Evolutionary conservation across 73 alveolate species (phyloP).

Genomic region (Tetrahymena elliotti): DNA sequence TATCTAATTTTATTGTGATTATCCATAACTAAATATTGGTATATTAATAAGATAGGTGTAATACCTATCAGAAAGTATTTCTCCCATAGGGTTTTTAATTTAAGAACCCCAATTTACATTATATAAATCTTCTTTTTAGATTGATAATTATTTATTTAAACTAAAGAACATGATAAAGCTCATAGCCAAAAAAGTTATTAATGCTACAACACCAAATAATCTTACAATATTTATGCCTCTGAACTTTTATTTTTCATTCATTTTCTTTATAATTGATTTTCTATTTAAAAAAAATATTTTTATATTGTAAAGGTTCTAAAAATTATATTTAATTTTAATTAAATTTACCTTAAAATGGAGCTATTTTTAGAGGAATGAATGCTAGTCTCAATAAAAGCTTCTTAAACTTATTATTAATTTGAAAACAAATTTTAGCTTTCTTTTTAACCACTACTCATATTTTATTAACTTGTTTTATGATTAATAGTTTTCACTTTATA

Average conservation of each 20-base stretch:
- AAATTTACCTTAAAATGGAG: neutral
- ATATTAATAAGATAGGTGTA: neutral
- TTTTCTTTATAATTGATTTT: too few species aligned
- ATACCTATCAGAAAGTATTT: neutral
- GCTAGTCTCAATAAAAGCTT: neutral
- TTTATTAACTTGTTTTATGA: too few species aligned
- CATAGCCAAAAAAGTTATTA: neutral
- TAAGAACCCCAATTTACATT: neutral
- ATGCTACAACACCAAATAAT: neutral
- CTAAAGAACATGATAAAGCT: neutral
- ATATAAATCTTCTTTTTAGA: neutral
- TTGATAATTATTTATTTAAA: neutral
- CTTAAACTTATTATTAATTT: neutral
- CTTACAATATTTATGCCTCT: neutral
- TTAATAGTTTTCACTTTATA: neutral
- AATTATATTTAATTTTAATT: too few species aligned
- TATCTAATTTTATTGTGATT: neutral
- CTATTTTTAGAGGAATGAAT: neutral
- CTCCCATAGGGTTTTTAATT: neutral
- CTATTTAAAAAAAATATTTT: neutral
- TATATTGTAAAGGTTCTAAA: too few species aligned
- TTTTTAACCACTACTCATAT: neutral
- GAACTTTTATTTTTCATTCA: neutral
- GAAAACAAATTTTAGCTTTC: too few species aligned
- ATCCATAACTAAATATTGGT: neutral